These are phyloP conservation scores for Aureobasidium sp. DNA, from an alignment of 2,329 filamentous ascomycete species.

Conservation along the genomic window DNA sequence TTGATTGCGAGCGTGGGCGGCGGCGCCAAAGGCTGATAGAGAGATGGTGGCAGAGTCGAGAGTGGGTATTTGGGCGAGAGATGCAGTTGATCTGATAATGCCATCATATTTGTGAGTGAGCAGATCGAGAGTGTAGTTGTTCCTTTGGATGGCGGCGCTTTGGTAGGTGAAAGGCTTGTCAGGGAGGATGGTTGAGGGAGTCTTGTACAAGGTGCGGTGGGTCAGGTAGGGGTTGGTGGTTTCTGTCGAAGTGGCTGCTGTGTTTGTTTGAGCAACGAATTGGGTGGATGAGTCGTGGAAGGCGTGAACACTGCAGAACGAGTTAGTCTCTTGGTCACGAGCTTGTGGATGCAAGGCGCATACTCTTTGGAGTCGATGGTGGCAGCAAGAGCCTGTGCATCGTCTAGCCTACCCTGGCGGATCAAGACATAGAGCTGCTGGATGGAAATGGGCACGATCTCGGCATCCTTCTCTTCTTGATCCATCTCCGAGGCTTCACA, in stretches of 20 bases:
- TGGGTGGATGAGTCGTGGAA: conserved; percentile 58
- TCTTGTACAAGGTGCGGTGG: conserved; percentile 52
- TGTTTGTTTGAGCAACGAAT: conserved; percentile 60
- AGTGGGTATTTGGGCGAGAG: conserved; percentile 36
- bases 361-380: conserved; percentile 56
- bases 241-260: conserved; percentile 38
- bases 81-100: conserved; percentile 48
- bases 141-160: conserved; percentile 50
- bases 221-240: conserved; percentile 58
- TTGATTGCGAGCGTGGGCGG: conserved; percentile 58
- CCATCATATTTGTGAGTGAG: conserved; percentile 60
- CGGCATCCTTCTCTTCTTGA: conserved; percentile 64
- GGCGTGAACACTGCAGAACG: conserved; percentile 50
- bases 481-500: conserved; percentile 54
- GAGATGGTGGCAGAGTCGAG: conserved; percentile 37
- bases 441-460: conserved; percentile 65
- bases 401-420: conserved; percentile 55
- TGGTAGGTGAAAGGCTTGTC: conserved; percentile 69
- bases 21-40: conserved; percentile 60
- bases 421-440: conserved; percentile 68
- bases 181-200: conserved; percentile 44
- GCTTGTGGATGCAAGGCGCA: conserved; percentile 22
- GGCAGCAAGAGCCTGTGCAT: conserved; percentile 55
- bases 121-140: conserved; percentile 57
- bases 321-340: neutral